Percentiles rank a stretch among this genome's conserved stretches.
Evolutionary conservation across 345 rosid genomes (phyloP).

Genomic region (Populus nigra): DNA sequence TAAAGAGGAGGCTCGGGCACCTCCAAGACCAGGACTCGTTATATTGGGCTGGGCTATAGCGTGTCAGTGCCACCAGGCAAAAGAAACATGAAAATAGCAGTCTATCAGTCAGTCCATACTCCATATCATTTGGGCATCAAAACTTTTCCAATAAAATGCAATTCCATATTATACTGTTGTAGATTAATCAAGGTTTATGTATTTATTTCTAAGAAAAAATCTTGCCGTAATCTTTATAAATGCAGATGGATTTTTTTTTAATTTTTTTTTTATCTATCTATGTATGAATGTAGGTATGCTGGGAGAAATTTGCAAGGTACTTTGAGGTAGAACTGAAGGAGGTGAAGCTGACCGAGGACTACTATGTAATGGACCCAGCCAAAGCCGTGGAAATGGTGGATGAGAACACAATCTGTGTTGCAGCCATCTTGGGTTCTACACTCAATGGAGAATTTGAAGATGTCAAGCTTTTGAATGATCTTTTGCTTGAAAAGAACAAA

Average conservation of each 20-base stretch:
- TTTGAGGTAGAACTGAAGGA: slow-evolving; percentile 93
- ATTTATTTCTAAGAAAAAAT: no score
- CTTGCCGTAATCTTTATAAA: no score
- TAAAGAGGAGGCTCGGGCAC: background rate
- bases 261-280: background rate
- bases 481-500: slow-evolving; percentile 61
- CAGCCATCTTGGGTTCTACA: slow-evolving; percentile 87
- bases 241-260: background rate
- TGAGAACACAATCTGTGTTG: slow-evolving; percentile 97
- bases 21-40: background rate
- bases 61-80: background rate
- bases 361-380: slow-evolving; percentile 92
- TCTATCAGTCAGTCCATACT: background rate
- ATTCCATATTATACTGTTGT: background rate
- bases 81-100: background rate
- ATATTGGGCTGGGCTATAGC: background rate
- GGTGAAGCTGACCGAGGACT: slow-evolving; percentile 79
- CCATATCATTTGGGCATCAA: background rate
- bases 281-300: slow-evolving; percentile 47
- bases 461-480: slow-evolving; percentile 78
- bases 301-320: slow-evolving; percentile 94
- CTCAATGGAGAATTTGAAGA: slow-evolving; percentile 96
- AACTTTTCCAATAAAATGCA: background rate
- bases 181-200: background rate
- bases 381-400: slow-evolving; percentile 92